A percentile compares a stretch with the other conserved stretches of the same genome.
phyloP scores from a whole-genome alignment of 345 rosid species.

The Eucalyptus globulus region DNA sequence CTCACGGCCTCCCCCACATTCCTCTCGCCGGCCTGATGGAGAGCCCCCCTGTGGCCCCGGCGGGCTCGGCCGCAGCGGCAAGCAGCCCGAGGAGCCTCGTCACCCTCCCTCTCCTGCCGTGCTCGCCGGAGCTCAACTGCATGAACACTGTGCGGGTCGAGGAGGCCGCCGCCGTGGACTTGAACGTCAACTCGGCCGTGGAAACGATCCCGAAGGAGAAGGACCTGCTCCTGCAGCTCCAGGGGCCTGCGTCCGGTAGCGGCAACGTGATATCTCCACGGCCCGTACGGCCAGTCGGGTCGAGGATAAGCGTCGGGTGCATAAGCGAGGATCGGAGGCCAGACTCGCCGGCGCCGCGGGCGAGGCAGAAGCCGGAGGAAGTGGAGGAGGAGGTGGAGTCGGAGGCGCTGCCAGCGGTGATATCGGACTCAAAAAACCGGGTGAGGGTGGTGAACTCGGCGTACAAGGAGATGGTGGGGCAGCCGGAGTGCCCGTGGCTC shows the following conservation, averaged over 20 bases:
- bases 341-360: not conserved
- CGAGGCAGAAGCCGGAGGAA: conserved; percentile 37
- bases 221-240: conserved; percentile 50
- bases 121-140: conserved; percentile 23
- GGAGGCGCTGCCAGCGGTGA: conserved; percentile 52
- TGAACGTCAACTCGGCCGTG: conserved; percentile 38
- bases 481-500: conserved; percentile 92
- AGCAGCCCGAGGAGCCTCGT: conserved; percentile 30
- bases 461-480: conserved; percentile 91
- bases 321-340: conserved; percentile 19
- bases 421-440: conserved; percentile 67
- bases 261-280: conserved; percentile 48
- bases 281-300: conserved; percentile 72
- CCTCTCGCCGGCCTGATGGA: not conserved
- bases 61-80: not conserved
- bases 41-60: not conserved
- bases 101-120: conserved; percentile 69
- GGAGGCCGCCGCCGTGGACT: conserved; percentile 26
- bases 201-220: conserved; percentile 49
- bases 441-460: conserved; percentile 86
- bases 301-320: conserved; percentile 55
- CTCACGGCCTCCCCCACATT: conserved; percentile 24
- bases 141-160: conserved; percentile 13
- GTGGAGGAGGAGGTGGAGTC: conserved; percentile 79
- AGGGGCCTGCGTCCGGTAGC: conserved; percentile 12